phyloP scores from a whole-genome alignment of 768 basidiomycete species.

The Scleroderma citrinum region DNA sequence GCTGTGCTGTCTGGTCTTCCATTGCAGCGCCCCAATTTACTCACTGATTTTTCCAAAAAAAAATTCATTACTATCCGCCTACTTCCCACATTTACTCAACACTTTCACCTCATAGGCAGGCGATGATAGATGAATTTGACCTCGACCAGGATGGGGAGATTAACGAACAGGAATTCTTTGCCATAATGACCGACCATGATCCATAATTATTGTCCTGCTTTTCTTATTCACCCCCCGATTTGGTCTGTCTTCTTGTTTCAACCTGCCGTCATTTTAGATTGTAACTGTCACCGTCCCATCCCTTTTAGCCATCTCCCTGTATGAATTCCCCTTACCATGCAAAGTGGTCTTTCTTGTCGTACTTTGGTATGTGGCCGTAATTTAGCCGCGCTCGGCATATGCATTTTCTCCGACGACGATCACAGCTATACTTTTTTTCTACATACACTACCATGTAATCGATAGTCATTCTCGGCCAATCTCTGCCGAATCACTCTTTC shows the following conservation, averaged over 20 bases:
- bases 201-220: slow-evolving; percentile 35
- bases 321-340: slow-evolving; percentile 11
- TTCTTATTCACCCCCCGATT: not conserved
- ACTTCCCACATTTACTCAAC: slow-evolving; percentile 27
- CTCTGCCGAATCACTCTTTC: slow-evolving; percentile 16
- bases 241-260: not conserved
- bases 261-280: slow-evolving; percentile 7
- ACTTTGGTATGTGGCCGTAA: not conserved
- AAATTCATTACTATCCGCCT: slow-evolving; percentile 8
- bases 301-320: slow-evolving; percentile 10
- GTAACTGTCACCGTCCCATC: slow-evolving; percentile 5
- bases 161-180: slow-evolving; percentile 92
- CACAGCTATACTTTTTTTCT: slow-evolving; percentile 15
- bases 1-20: slow-evolving; percentile 13
- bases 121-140: slow-evolving; percentile 99
- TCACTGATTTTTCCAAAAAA: slow-evolving; percentile 17
- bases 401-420: slow-evolving; percentile 12
- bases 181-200: slow-evolving; percentile 96
- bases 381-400: slow-evolving; percentile 11
- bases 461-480: slow-evolving; percentile 7
- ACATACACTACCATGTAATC: slow-evolving; percentile 13
- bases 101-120: slow-evolving; percentile 62
- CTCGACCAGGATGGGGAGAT: slow-evolving; percentile 98
- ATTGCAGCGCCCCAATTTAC: slow-evolving; percentile 14
- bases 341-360: slow-evolving; percentile 16